phyloP scores from a whole-genome alignment of 73 alveolate genomes.

The Paramecium biaurelia region DNA sequence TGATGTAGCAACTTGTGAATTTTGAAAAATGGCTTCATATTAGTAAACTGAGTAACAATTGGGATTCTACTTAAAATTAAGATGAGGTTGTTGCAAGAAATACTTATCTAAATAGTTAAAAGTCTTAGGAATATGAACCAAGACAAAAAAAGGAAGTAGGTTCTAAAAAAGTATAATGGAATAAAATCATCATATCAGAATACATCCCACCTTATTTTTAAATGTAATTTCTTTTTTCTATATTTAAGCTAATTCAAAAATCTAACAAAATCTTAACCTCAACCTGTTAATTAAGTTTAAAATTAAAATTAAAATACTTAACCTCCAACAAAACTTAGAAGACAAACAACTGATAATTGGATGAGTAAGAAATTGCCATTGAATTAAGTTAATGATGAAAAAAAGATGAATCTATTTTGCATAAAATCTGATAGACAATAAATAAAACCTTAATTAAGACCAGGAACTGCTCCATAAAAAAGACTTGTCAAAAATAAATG shows the following conservation, averaged over 20 bases:
- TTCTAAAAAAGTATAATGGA: neutral
- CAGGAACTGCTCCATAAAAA: neutral
- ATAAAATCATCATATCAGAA: neutral
- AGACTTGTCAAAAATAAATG: neutral
- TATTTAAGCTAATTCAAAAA: neutral
- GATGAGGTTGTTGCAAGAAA: constrained; percentile 5
- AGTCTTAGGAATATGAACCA: neutral
- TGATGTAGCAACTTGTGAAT: neutral
- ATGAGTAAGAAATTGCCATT: neutral
- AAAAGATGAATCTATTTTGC: neutral
- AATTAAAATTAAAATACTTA: neutral
- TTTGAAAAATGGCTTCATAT: neutral
- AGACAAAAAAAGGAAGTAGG: neutral
- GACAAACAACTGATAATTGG: neutral
- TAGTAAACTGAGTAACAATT: neutral
- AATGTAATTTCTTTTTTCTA: neutral
- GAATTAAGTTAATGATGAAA: neutral
- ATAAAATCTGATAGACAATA: neutral
- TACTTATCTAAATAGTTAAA: neutral
- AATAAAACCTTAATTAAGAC: neutral
- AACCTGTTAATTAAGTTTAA: neutral
- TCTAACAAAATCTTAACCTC: neutral
- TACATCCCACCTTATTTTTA: neutral
- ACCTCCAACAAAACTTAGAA: neutral
- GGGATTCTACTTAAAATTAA: neutral